Conservation (phyloP, 2,329 filamentous ascomycete species). For the Passalora sequoiae region DNA sequence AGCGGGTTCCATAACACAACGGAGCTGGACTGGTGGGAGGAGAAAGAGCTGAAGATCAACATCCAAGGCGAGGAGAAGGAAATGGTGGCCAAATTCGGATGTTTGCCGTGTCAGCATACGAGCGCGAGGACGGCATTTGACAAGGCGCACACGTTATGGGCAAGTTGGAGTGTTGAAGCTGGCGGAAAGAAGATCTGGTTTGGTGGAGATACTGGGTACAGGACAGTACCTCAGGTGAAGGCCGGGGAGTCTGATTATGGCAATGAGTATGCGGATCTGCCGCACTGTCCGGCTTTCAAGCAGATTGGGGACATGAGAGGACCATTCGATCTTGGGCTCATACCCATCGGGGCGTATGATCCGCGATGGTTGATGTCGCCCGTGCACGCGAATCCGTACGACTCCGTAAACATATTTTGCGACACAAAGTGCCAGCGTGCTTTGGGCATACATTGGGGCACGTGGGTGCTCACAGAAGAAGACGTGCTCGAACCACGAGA, state of each 20-base stretch:
- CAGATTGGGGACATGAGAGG: slow-evolving; percentile 75
- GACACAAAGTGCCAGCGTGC: slow-evolving; percentile 75
- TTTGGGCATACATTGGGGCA: slow-evolving; percentile 87
- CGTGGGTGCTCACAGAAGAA: slow-evolving; percentile 79
- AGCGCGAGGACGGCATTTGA: slow-evolving; percentile 66
- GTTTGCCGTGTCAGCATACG: slow-evolving; percentile 79
- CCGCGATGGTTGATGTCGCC: slow-evolving; percentile 68
- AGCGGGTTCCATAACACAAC: slow-evolving; percentile 71
- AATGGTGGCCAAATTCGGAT: slow-evolving; percentile 68
- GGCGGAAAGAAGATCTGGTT: slow-evolving; percentile 79
- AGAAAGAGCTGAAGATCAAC: slow-evolving; percentile 64
- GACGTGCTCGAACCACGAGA: slow-evolving; percentile 77
- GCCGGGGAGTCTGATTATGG: slow-evolving; percentile 65
- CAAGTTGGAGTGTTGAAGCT: slow-evolving; percentile 74
- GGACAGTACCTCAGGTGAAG: slow-evolving; percentile 63
- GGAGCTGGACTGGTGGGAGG: slow-evolving; percentile 94
- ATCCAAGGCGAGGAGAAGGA: slow-evolving; percentile 31
- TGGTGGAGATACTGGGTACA: slow-evolving; percentile 82
- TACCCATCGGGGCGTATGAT: slow-evolving; percentile 87
- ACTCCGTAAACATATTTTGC: slow-evolving; percentile 81
- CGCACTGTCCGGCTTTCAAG: slow-evolving; percentile 75
- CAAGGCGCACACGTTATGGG: slow-evolving; percentile 74
- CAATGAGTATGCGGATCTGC: slow-evolving; percentile 57
- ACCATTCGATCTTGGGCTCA: slow-evolving; percentile 84
- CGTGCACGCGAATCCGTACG: slow-evolving; percentile 81